These are phyloP conservation scores for Penicillium manginii DNA, from an alignment of 495 filamentous ascomycete genomes.

Conservation along the genomic window DNA sequence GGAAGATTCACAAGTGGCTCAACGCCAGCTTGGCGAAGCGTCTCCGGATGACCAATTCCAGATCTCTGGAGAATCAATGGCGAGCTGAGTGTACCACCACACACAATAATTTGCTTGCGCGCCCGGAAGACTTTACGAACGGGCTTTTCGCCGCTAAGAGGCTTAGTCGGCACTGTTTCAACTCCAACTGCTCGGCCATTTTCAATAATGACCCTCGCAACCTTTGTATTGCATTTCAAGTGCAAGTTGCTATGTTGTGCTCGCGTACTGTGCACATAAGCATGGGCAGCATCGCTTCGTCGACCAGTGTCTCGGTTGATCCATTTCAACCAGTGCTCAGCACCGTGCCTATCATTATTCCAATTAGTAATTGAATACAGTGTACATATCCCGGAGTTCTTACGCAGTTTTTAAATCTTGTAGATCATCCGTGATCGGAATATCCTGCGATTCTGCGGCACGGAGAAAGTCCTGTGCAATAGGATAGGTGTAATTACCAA, in stretches of 20 bases:
- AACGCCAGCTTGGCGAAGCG: slow-evolving; percentile 70
- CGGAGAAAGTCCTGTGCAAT: slow-evolving; percentile 80
- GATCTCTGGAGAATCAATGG: slow-evolving; percentile 79
- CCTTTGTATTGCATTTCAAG: slow-evolving; percentile 77
- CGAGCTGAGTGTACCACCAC: slow-evolving; percentile 78
- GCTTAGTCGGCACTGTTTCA: slow-evolving; percentile 58
- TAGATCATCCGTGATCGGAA: slow-evolving; percentile 71
- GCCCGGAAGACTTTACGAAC: slow-evolving; percentile 64
- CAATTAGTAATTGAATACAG: neutral
- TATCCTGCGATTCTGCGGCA: slow-evolving; percentile 76
- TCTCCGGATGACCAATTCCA: slow-evolving; percentile 71
- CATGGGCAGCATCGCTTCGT: slow-evolving; percentile 73
- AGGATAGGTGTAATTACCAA: slow-evolving; percentile 75
- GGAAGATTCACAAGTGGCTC: slow-evolving; percentile 77
- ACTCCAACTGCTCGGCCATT: slow-evolving; percentile 68
- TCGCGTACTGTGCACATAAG: slow-evolving; percentile 71
- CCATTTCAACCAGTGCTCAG: slow-evolving; percentile 62
- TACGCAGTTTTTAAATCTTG: slow-evolving; percentile 69
- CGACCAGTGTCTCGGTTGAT: slow-evolving; percentile 67
- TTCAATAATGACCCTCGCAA: slow-evolving; percentile 80
- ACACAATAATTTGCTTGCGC: slow-evolving; percentile 77
- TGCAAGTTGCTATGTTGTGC: slow-evolving; percentile 71
- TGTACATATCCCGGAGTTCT: slow-evolving; percentile 9
- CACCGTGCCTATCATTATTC: slow-evolving; percentile 30
- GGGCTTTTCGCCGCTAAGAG: slow-evolving; percentile 50